Evolutionary conservation across 2,329 filamentous ascomycete genomes (phyloP), one percentile per base, ranked within the genome.

Genomic region (Parafenestella ontariensis): DNA sequence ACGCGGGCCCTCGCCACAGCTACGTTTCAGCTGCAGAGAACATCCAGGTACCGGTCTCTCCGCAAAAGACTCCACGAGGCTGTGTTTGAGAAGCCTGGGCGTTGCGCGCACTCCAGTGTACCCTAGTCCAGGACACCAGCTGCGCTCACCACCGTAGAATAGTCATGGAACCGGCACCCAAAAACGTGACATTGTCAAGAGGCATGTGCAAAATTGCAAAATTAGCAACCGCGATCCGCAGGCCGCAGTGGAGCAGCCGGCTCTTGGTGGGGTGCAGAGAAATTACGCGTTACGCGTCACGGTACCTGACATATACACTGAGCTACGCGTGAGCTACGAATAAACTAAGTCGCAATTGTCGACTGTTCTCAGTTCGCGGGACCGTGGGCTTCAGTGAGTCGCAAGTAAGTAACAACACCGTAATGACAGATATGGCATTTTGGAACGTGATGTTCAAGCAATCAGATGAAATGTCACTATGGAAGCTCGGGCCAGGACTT

Each of bases 211-310:
- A 58, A 56, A 47, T 60, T 31, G 29, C 46, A 46, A 58, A 56
- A 47, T 60, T 64, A 64, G 61, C 53, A 60, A 37, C 47, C 37
- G 40, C 46, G 52, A 61, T 59, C 50, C 51, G 49, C 53, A 49
- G 58, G 57, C 50, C 51, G 49, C 53, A 49, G 58, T 52, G 56
- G 54, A 57, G 54, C 54, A 18, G 36, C 55, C 50, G 49, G 58
- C 50, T 54, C 44, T 28, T 46, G 43, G 49, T 58, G 58, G 49
- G 50, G 54, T 49, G 48, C 46, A 56, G 46, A 33, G 59, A 64
- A 48, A 64, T 64, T 62, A 47, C 36, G 46, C 36, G 45, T 5
- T 54, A 62, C 61, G 59, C 61, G 61, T 64, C 54, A 40, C 15
- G 44, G 36, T 48, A 45, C 44, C 42, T 40, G 28, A 37, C 24